Evolutionary conservation across 2,329 filamentous ascomycete genomes (phyloP), one percentile per base, ranked within the genome.

Genomic region (Penicillium sp.): DNA sequence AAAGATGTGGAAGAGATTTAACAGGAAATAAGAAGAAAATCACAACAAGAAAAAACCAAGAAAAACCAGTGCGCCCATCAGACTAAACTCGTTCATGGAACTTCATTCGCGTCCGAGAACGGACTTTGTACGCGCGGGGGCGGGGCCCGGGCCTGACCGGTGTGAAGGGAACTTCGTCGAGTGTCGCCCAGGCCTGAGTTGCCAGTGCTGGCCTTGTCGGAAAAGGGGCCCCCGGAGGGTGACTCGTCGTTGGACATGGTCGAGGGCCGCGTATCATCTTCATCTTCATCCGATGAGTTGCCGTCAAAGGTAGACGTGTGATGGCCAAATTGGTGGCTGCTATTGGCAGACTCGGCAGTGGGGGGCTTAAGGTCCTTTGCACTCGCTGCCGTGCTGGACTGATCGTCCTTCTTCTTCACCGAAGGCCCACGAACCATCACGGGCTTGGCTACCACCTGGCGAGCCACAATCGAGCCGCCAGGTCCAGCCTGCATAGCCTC

Each of bases 61-160:
- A 33, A 44, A 31, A 47, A 44, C 40, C 20, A 23, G 20, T 23
- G 20, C 20, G 20, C 40, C 40, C 45, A 40, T 43, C 12, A 29
- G 23, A 37, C 52, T 29, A 12, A 35, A 39, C 12, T 28, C 15
- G 37, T 45, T 66, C 48, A 68, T 68, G 67, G 66, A 38, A 75
- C 63, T 59, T 74, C 72, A 55, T 75, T 71, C 15, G 63, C 65
- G 51, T 75, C 72, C 13, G 71, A 73, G 54, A 75, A 75, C 4
- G 72, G 72, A 51, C 72, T 74, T 52, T 65, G 64, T 38, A 63
- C 68, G 50, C 65, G 66, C 32, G 55, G 54, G 37, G 56, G 63
- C 25, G 57, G 62, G 44, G 50, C 61, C 55, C 55, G 62, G 44
- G 50, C 61, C 55, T 55, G 65, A 59, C 49, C 63, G 59, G 51